phyloP scores from a whole-genome alignment of 129 eudicot species.

The Apium graveolens region DNA sequence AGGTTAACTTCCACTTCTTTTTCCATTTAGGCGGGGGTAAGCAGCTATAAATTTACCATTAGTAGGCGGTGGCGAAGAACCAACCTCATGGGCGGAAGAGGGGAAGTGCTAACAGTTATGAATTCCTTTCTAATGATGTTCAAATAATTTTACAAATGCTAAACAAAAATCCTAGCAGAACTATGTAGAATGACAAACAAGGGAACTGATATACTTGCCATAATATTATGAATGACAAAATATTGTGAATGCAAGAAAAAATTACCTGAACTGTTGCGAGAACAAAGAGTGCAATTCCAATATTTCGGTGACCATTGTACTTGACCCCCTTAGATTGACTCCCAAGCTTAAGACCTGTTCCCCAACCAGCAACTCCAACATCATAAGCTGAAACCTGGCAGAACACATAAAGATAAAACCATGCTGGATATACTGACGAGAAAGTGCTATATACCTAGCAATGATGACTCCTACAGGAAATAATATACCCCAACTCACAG shows the following conservation, averaged over 20 bases:
- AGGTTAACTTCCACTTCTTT: too few species aligned
- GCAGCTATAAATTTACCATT: too few species aligned
- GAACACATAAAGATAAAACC: conserved; percentile 72
- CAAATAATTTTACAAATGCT: neutral
- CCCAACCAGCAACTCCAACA: conserved; percentile 93
- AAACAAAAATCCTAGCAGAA: neutral
- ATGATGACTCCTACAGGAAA: conserved; percentile 60
- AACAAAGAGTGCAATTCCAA: conserved; percentile 67
- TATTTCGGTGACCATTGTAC: conserved; percentile 45
- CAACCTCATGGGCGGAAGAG: too few species aligned
- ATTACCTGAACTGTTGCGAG: conserved; percentile 87
- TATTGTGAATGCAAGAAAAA: neutral
- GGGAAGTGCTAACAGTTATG: too few species aligned
- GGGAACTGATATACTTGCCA: neutral
- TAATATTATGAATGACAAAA: neutral
- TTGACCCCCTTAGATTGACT: conserved; percentile 55
- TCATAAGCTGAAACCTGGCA: conserved; percentile 68
- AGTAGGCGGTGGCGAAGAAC: too few species aligned
- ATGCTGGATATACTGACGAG: conserved; percentile 60
- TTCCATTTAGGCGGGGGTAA: too few species aligned
- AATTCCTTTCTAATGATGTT: neutral
- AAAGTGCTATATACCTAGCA: conserved; percentile 58
- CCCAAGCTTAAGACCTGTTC: conserved; percentile 75
- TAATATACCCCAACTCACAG: conserved; percentile 69
- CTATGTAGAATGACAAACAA: neutral